Conservation (phyloP, 202 grass and related monocot genomes). For the Carex arenaria region DNA sequence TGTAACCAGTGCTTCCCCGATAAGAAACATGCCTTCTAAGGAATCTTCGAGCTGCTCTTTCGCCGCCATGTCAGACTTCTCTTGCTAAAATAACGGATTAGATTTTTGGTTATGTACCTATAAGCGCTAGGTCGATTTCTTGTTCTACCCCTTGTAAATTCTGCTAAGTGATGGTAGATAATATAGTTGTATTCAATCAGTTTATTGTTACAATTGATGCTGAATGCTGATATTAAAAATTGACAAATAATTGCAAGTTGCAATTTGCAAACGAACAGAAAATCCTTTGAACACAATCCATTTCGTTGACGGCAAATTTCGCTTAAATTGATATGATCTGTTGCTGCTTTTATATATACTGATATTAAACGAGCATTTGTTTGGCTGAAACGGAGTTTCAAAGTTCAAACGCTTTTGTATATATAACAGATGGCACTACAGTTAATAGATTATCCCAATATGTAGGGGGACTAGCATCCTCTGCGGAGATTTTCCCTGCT, state of each 20-base stretch:
- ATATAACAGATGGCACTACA: background rate
- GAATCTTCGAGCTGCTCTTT: slow-evolving; percentile 78
- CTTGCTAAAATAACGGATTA: background rate
- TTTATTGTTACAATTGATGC: background rate
- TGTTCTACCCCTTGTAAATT: slow-evolving; percentile 15
- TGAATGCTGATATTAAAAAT: background rate
- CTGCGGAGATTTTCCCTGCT: too few species aligned
- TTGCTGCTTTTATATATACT: background rate
- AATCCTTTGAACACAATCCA: background rate
- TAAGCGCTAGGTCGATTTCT: background rate
- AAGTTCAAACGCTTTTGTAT: background rate
- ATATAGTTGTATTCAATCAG: slow-evolving; percentile 8
- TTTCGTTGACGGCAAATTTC: background rate
- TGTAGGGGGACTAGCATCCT: too few species aligned
- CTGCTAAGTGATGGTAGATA: slow-evolving; percentile 4
- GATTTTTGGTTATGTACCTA: slow-evolving; percentile 4
- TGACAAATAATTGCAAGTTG: background rate
- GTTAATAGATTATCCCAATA: background rate
- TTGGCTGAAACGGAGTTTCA: background rate
- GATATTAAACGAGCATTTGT: background rate
- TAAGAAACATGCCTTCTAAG: slow-evolving; percentile 22
- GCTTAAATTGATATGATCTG: background rate
- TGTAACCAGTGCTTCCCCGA: slow-evolving; percentile 22
- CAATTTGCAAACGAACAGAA: background rate
- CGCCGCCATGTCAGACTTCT: slow-evolving; percentile 84